phyloP scores from a whole-genome alignment of 768 basidiomycete species.

The Tylopilus sp. region DNA sequence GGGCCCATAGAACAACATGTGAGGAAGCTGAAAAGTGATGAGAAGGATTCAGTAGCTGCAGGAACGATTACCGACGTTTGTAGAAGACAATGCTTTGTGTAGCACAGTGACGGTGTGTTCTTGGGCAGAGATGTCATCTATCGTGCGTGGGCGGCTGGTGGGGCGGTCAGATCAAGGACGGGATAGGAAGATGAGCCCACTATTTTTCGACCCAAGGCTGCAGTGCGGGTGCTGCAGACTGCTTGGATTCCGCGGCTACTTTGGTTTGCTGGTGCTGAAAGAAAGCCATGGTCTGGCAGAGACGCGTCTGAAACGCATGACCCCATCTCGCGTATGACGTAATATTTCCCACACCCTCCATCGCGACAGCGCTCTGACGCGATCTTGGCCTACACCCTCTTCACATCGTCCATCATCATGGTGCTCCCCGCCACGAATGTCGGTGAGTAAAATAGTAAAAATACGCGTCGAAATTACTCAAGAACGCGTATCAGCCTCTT shows the following conservation, averaged over 20 bases:
- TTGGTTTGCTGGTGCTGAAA: constrained; percentile 44
- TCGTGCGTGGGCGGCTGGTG: constrained; percentile 89
- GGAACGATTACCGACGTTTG: constrained; percentile 63
- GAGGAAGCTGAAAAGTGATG: constrained; percentile 70
- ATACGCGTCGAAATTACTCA: constrained; percentile 6
- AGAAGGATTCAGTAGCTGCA: background rate
- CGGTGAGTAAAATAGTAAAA: constrained; percentile 14
- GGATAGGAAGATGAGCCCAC: constrained; percentile 41
- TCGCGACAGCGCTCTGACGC: constrained; percentile 21
- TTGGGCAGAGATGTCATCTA: constrained; percentile 96
- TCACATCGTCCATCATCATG: constrained; percentile 24
- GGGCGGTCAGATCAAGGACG: constrained; percentile 1
- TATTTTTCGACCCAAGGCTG: constrained; percentile 99
- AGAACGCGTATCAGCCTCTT: constrained; percentile 8
- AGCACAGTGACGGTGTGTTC: constrained; percentile 94
- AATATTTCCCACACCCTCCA: constrained; percentile 29
- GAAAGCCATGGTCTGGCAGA: constrained; percentile 52
- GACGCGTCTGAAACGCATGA: constrained; percentile 50
- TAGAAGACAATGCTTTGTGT: constrained; percentile 83
- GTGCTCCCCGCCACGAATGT: constrained; percentile 7
- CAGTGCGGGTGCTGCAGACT: constrained; percentile 49
- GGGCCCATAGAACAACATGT: constrained; percentile 99
- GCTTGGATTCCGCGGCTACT: constrained; percentile 38
- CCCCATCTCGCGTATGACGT: constrained; percentile 35
- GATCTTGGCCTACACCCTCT: constrained; percentile 11